phyloP scores from a whole-genome alignment of 2,329 filamentous ascomycete genomes.

The Penicillium paneum region DNA sequence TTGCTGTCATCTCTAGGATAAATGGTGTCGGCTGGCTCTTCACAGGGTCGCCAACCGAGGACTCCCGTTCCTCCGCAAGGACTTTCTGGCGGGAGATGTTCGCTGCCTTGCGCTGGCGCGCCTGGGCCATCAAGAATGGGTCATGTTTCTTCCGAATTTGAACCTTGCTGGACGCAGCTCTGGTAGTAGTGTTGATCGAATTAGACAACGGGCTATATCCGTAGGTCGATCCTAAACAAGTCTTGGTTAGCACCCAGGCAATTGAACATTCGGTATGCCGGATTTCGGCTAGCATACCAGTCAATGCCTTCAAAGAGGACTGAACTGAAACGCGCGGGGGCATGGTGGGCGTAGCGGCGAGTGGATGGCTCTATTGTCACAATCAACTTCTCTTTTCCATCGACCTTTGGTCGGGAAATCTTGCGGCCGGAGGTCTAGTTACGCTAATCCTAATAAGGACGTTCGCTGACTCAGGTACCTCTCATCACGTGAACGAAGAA shows the following conservation, averaged over 20 bases:
- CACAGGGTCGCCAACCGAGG: conserved; percentile 71
- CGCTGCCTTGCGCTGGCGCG: conserved; percentile 76
- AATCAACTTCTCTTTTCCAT: conserved; percentile 19
- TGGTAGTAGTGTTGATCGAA: conserved; percentile 53
- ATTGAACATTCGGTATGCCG: not conserved
- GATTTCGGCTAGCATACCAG: conserved; percentile 50
- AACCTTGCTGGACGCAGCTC: conserved; percentile 62
- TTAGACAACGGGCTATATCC: conserved; percentile 49
- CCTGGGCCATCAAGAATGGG: conserved; percentile 77
- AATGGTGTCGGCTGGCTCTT: conserved; percentile 78
- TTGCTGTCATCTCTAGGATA: conserved; percentile 48
- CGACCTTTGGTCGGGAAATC: conserved; percentile 32
- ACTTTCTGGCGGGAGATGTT: conserved; percentile 73
- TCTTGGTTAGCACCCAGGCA: conserved; percentile 8
- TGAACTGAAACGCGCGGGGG: conserved; percentile 63
- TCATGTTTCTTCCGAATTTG: conserved; percentile 68
- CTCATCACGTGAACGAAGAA: not conserved
- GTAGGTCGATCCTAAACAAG: conserved; percentile 28
- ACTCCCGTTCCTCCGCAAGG: conserved; percentile 63
- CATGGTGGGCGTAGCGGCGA: conserved; percentile 49
- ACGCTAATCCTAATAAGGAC: conserved; percentile 26
- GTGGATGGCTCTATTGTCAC: conserved; percentile 8
- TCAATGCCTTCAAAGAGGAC: conserved; percentile 58
- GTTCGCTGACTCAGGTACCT: not conserved
- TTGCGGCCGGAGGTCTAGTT: conserved; percentile 19